Base-by-base conservation (phyloP, 192 early-diverging fungal species). In the Coemansia sp. region DNA sequence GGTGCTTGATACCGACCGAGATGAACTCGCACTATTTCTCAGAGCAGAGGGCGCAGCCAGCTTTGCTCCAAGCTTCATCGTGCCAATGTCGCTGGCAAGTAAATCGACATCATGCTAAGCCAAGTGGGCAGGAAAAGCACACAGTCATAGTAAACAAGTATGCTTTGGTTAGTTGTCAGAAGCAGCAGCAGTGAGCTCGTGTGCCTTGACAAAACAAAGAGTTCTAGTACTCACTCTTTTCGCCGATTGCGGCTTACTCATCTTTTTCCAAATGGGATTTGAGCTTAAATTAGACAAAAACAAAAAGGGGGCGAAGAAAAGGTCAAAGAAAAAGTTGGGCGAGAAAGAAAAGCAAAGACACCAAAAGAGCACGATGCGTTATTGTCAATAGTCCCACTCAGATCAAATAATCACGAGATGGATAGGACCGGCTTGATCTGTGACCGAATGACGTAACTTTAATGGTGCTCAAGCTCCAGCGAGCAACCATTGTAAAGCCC, bases 401-500 rank as follows among this genome's bases (percentile, higher is more conserved):
- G 43, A 44, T 44, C 13, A 44, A 16, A 5, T 16, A 16, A 44
- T 16, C 43, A 12, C 16, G 16, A 27, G 36, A 8, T 38, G 36
- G 36, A 7, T 38, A 38, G 8, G 36, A 38, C 36, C 36, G 6
- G 36, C 9, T 38, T 38, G 7, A 27, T 27, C 27, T 2, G 27
- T 27, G 2, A 0, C 27, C 27, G 27, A 27, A 27, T 27, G 1
- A 27, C 27, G 27, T 27, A 38, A 38, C 36, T 38, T 38, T 15
- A 46, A 5, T 13, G 24, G 27, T 55, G 11, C 2, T 43, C 43
- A 16, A 81, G 61, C 49, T 77, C 80, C 2, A 82, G 44, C 5
- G 61, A 70, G 67, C 75, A 83, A 6, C 81, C 81, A 18, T 83
- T 83, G 41, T 61, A 78, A 11, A 83, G 61, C 6, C 31, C 40